Conservation (phyloP, 2,329 filamentous ascomycete genomes). For the Pestalotiopsis sp. region DNA sequence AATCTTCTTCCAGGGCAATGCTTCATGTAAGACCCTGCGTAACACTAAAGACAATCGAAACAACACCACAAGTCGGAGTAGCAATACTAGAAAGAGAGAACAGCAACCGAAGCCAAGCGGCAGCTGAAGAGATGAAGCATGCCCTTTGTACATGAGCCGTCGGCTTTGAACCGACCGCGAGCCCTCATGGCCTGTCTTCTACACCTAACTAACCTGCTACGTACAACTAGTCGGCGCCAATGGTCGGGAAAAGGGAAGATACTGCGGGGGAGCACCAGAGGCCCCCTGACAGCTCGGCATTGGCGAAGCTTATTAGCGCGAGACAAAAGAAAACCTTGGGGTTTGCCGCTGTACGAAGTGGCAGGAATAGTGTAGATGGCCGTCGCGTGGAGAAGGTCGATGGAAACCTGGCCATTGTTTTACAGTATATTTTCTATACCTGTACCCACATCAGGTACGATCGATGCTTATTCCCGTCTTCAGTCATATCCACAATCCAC, state of each 20-base stretch:
- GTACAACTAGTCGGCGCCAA: neutral
- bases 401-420: neutral
- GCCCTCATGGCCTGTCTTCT: neutral
- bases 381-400: neutral
- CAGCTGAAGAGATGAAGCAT: neutral
- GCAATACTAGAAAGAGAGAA: neutral
- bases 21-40: neutral
- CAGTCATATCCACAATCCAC: neutral
- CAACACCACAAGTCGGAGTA: neutral
- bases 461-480: neutral
- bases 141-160: neutral
- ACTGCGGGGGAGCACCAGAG: neutral
- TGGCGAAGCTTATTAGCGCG: neutral
- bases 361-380: neutral
- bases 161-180: neutral
- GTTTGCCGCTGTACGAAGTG: neutral
- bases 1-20: too few species aligned
- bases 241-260: neutral
- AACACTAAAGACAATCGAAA: neutral
- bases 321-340: neutral
- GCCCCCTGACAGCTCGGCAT: neutral
- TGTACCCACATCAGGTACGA: neutral
- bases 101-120: neutral
- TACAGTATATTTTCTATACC: neutral
- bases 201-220: neutral